Evolutionary conservation across 495 filamentous ascomycete genomes (phyloP).

Genomic region (Penicillium coffeae): DNA sequence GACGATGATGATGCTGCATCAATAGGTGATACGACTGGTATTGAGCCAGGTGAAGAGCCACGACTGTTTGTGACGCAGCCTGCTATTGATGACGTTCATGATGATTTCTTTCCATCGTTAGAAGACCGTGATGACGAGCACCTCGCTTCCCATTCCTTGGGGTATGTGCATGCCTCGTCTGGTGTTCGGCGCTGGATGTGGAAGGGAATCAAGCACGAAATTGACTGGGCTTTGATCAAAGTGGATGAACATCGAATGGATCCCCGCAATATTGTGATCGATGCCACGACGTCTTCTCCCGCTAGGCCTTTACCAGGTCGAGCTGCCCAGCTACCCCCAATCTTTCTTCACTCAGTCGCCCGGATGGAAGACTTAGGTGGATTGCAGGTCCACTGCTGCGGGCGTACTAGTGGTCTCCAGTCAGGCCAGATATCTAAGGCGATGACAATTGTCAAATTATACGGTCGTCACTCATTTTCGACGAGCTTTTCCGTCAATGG

Average conservation of each 20-base stretch:
- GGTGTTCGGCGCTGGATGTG: conserved; percentile 70
- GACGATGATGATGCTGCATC: conserved; percentile 60
- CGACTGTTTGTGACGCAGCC: conserved; percentile 77
- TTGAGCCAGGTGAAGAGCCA: conserved; percentile 69
- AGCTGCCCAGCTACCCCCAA: conserved; percentile 25
- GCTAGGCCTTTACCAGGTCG: conserved; percentile 8
- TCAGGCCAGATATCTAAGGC: conserved; percentile 68
- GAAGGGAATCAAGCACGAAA: conserved; percentile 73
- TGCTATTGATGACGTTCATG: conserved; percentile 79
- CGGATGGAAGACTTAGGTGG: conserved; percentile 59
- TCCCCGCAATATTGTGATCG: conserved; percentile 60
- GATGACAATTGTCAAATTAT: conserved; percentile 77
- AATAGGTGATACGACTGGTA: conserved; percentile 79
- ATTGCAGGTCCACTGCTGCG: conserved; percentile 79
- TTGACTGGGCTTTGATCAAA: conserved; percentile 93
- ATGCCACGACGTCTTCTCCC: conserved; percentile 30
- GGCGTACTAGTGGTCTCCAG: conserved; percentile 83
- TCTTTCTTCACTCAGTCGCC: conserved; percentile 40
- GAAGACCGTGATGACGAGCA: conserved; percentile 70
- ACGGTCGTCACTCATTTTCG: conserved; percentile 73
- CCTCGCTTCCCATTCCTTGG: conserved; percentile 69
- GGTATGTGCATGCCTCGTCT: conserved; percentile 83
- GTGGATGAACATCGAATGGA: conserved; percentile 68
- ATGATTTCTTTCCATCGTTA: conserved; percentile 64
- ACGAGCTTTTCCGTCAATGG: conserved; percentile 77